Percentiles rank a stretch among this genome's conserved stretches.
phyloP scores from a whole-genome alignment of 371 early-diverging fungal genomes.

The Mucor circinelloides region DNA sequence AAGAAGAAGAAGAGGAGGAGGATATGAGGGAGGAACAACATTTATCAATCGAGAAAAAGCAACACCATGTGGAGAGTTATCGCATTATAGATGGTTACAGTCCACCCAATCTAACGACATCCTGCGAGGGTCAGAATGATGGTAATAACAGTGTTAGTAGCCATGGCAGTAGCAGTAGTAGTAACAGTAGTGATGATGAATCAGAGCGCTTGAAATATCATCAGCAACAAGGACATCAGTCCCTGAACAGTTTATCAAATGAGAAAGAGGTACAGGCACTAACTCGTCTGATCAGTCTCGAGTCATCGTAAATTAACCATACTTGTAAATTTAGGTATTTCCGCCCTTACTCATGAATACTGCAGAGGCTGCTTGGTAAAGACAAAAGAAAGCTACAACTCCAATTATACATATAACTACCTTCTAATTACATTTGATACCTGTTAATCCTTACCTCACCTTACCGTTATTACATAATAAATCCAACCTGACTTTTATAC shows the following conservation, averaged over 20 bases:
- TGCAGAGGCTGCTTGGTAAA: slow-evolving; percentile 26
- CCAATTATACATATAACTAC: background rate
- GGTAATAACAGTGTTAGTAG: background rate
- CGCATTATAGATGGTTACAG: slow-evolving; percentile 31
- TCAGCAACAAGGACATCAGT: background rate
- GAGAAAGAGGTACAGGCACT: background rate
- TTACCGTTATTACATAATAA: background rate
- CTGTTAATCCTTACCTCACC: background rate
- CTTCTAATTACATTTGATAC: background rate
- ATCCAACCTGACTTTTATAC: too few relatives aligned
- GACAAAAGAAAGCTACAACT: background rate
- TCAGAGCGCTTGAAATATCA: background rate
- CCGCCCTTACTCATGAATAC: slow-evolving; percentile 10
- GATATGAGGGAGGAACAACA: background rate
- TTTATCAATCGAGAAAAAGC: background rate
- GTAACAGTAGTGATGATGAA: slow-evolving; percentile 14
- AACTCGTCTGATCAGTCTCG: background rate
- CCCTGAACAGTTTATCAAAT: background rate
- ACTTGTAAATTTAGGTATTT: background rate
- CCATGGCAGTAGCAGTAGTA: slow-evolving; percentile 8
- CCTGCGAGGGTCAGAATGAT: background rate
- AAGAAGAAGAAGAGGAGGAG: slow-evolving; percentile 1
- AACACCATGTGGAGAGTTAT: background rate
- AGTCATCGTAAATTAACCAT: background rate
- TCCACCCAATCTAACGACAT: slow-evolving; percentile 16